Percentiles rank a stretch among this genome's conserved stretches.
Evolutionary conservation across 176 grass and related monocot species (phyloP).

Genomic region (Leersia perrieri): DNA sequence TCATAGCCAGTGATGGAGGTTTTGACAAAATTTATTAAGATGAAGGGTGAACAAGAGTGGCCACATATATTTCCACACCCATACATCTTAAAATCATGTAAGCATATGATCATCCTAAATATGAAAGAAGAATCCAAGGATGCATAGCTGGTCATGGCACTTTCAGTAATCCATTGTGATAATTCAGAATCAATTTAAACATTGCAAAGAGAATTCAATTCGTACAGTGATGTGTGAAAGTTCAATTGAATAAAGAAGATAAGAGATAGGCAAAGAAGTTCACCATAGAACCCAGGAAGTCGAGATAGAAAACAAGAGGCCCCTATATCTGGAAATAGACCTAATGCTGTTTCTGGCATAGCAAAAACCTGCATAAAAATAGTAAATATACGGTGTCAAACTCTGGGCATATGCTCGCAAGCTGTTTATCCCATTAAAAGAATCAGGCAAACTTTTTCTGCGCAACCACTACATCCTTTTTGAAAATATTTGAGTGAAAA

Average conservation of each 20-base stretch:
- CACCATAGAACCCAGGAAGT: constrained; percentile 85
- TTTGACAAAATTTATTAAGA: not conserved
- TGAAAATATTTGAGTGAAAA: not conserved
- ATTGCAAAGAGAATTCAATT: not conserved
- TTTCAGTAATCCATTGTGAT: not conserved
- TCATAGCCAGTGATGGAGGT: not conserved
- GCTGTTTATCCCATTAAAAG: not conserved
- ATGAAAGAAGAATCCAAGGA: not conserved
- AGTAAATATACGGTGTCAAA: constrained; percentile 21
- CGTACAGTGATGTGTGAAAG: constrained; percentile 9
- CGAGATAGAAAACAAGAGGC: constrained; percentile 92
- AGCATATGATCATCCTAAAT: not conserved
- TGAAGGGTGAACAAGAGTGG: not conserved
- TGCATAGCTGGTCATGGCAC: not conserved
- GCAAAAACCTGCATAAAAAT: constrained; percentile 72
- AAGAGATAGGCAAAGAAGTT: constrained; percentile 21
- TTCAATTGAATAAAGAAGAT: constrained; percentile 20
- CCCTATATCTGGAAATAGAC: constrained; percentile 92
- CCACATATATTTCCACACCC: not conserved
- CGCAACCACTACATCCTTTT: not conserved
- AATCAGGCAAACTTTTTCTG: not conserved
- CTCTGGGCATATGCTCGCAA: not conserved
- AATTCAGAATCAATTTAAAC: not conserved
- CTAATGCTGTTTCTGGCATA: constrained; percentile 93
- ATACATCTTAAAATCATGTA: not conserved